These are phyloP conservation scores for Leccinum olivaceoglutinosum DNA, from an alignment of 1,284 basidiomycete genomes.

Conservation along the genomic window DNA sequence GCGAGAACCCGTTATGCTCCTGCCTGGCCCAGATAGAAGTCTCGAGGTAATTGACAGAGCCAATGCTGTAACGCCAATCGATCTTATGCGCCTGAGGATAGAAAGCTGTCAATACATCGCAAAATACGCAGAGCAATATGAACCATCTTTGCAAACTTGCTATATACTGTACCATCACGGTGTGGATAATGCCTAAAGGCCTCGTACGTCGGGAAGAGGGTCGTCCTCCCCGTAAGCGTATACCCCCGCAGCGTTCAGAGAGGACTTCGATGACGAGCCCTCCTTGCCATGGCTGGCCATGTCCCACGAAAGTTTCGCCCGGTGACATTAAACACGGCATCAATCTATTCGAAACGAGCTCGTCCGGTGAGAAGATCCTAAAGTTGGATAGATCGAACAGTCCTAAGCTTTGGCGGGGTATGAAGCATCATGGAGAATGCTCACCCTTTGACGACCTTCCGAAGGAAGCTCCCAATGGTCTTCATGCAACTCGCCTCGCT, in stretches of 20 bases:
- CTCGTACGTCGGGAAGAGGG: slow-evolving; percentile 86
- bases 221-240: slow-evolving; percentile 76
- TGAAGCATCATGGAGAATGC: slow-evolving; percentile 13
- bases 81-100: slow-evolving; percentile 54
- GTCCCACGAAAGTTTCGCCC: slow-evolving; percentile 81
- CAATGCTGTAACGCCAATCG: slow-evolving; percentile 66
- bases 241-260: slow-evolving; percentile 85
- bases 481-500: slow-evolving; percentile 75
- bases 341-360: slow-evolving; percentile 85
- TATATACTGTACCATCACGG: slow-evolving; percentile 78
- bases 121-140: slow-evolving; percentile 8
- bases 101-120: neutral
- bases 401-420: neutral
- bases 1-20: slow-evolving; percentile 77
- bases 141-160: slow-evolving; percentile 81
- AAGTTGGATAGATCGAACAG: slow-evolving; percentile 54
- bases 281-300: slow-evolving; percentile 53
- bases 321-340: slow-evolving; percentile 62
- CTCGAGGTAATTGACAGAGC: slow-evolving; percentile 82
- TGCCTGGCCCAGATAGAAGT: slow-evolving; percentile 85
- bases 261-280: slow-evolving; percentile 85
- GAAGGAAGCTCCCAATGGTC: slow-evolving; percentile 56
- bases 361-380: slow-evolving; percentile 90
- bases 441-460: slow-evolving; percentile 52
- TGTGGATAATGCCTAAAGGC: slow-evolving; percentile 71